phyloP scores from a whole-genome alignment of 2,329 filamentous ascomycete species.

The Xylaria digitata region DNA sequence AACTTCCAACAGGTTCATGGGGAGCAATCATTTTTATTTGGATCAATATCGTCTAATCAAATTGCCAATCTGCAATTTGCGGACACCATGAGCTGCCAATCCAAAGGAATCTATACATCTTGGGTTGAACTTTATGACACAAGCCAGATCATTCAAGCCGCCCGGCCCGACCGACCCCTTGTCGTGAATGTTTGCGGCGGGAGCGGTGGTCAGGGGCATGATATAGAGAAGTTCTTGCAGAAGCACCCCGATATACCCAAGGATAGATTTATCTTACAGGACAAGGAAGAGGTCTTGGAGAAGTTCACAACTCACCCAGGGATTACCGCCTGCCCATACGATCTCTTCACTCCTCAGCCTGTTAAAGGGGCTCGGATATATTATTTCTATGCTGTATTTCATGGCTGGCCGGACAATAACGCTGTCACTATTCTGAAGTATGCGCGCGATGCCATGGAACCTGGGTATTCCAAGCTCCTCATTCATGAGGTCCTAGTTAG shows the following conservation, averaged over 20 bases:
- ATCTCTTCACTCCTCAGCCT: conserved; percentile 25
- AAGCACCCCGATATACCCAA: neutral
- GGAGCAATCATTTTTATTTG: neutral
- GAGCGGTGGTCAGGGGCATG: neutral
- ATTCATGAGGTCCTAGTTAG: neutral
- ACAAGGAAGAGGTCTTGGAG: neutral
- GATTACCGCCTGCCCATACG: conserved; percentile 1
- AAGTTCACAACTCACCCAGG: neutral
- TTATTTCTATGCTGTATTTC: conserved; percentile 15
- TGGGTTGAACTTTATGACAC: neutral
- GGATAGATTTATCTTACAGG: neutral
- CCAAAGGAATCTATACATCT: neutral
- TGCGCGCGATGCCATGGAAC: neutral
- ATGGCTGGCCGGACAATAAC: conserved; percentile 18
- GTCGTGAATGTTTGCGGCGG: conserved; percentile 1
- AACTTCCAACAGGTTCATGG: neutral
- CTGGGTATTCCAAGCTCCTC: neutral
- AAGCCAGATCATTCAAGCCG: neutral
- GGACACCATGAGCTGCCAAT: neutral
- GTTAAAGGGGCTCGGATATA: conserved; percentile 13
- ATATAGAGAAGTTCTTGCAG: conserved; percentile 5
- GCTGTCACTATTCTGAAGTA: neutral
- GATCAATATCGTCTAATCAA: neutral
- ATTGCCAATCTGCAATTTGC: neutral
- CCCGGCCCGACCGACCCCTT: neutral